Base-by-base conservation (phyloP, 2,329 filamentous ascomycete species). In the Passalora sequoiae region DNA sequence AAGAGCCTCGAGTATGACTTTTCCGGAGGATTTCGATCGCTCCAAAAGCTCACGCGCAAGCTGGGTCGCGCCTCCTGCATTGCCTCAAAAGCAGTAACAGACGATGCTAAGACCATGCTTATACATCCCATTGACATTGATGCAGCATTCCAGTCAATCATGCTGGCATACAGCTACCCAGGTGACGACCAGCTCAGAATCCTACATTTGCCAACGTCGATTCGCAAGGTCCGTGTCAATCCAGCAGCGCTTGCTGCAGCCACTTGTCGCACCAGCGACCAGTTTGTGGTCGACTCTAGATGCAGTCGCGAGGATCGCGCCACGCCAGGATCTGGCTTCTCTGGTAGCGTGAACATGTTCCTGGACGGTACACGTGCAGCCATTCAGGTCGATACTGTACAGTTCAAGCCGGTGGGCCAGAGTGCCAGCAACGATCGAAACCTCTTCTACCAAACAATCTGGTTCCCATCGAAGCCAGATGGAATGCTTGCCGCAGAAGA, bases 1-100 rank as follows among this genome's bases (percentile, higher is more conserved):
- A 7, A 4, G 2, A 41, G 37, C 5, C 20, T 46, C 10, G 43
- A 38, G 15, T 46, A 46, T 25, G 31, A 29, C 17, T 46, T 37
- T 22, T 24, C 12, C 4, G 22, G n/a, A 6, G 10, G 15, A 16
- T 46, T 46, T 38, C 3, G 16, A n/a, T 16, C 17, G 2, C 13
- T 46, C 5, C 24, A 29, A 12, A 15, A 7, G 4, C 15, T 40
- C 8, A 10, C n/a, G 6, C 29, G 43, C 4, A 40, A 41, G 31
- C 24, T 41, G 22, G 25, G 25, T 13, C n/a, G 37, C 17, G 15
- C 21, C 19, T 25, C 31, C 31, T 6, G 7, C 3, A 15, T 37
- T 24, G 22, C 44, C n/a, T 32, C 41, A 16, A 24, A 40, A n/a
- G 20, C 36, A 5, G 37, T 38, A 16, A 17, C 29, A 17, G 12